Evolutionary conservation across 2,329 filamentous ascomycete species (phyloP), one percentile per base, ranked within the genome.

Genomic region (Alternaria triticimaculans): DNA sequence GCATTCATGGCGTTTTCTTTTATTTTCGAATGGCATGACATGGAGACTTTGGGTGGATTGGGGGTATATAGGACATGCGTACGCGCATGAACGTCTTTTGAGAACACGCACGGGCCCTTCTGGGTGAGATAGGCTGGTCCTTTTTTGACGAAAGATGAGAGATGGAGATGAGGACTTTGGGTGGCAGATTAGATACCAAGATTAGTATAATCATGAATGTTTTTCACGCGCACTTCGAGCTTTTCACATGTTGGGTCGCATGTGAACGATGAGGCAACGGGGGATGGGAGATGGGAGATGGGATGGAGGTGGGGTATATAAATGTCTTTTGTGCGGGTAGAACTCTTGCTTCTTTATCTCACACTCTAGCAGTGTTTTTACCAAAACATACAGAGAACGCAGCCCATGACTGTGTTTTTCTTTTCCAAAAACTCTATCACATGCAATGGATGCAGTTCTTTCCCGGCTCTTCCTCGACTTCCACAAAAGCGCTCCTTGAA

Each of bases 311-410:
- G 37, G 9, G 15, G n/a, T 41, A 41, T 41, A 18, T 41, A 41
- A 41, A 41, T n/a, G 9, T 41, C 5, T 41, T 41, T 41, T 18
- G 37, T 18, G 37, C 37, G 9, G 37, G 37, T 41, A 18, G 4
- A 41, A 41, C 37, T 41, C 37, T 41, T 41, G 37, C 37, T 41
- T 41, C 37, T 41, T 0, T 18, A 41, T 41, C 5, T n/a, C 37
- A 41, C 37, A 41, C 37, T 41, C n/a, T 18, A 0, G 15, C 37
- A 41, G 37, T 41, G n/a, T 1, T 41, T 37, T 18, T 41, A 41
- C 37, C 37, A 41, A 41, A 41, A 37, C 3, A 0, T 0, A 8
- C 0, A 1, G 1, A 8, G 0, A 0, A 37, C 33, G 3, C 33
- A 37, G 15, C 33, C 33, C 33, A 41, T 41, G 33, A 2, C 33